Base-by-base conservation (phyloP, 176 grass and related monocot species). In the Eremochloa ophiuroides region DNA sequence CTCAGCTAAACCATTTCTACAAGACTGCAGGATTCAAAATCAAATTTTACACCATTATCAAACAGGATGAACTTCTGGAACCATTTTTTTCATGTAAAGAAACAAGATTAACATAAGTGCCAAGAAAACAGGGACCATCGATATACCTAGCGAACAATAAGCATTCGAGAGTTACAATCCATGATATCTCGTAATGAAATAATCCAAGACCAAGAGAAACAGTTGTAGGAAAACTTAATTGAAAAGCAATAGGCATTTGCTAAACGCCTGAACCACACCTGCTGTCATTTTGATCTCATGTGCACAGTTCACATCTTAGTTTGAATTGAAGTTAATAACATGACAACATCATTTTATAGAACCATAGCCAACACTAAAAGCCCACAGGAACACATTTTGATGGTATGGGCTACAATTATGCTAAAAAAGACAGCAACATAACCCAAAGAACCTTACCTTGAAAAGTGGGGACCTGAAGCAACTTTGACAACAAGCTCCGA, bases 381-480 rank as follows among this genome's bases (percentile, higher is more conserved):
- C 27, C 8, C 37, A 76, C 4, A 61, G 5, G 12, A 62, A 73
- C 15, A 40, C 12, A 67, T 79, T 67, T 28, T 31, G 78, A 60
- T 75, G 31, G 23, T 75, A 80, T 43, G 42, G 18, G 51, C 22
- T 76, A 33, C 34, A 41, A 42, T 70, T 34, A 27, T 38, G 29
- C 56, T 44, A 75, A 65, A 58, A 51, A 18, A 51, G 27, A 44
- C 15, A 70, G 71, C 44, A 85, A 26, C 59, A 80, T 10, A 90
- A 78, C 27, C 30, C 39, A 73, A 80, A 40, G 0, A 51, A 41
- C 5, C 73, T 89, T 87, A 99, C 96, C 96, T 95, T 93, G 88
- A 91, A 95, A 91, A 80, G 76, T 99, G 34, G 96, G 96, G 38
- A 99, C 96, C 69, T 99, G 96, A 55, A 99, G 91, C 79, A 99